Percentiles rank a stretch among this genome's conserved stretches.
Conservation (phyloP, 805 yeast species). For the Debaryomyces tyrocola region DNA sequence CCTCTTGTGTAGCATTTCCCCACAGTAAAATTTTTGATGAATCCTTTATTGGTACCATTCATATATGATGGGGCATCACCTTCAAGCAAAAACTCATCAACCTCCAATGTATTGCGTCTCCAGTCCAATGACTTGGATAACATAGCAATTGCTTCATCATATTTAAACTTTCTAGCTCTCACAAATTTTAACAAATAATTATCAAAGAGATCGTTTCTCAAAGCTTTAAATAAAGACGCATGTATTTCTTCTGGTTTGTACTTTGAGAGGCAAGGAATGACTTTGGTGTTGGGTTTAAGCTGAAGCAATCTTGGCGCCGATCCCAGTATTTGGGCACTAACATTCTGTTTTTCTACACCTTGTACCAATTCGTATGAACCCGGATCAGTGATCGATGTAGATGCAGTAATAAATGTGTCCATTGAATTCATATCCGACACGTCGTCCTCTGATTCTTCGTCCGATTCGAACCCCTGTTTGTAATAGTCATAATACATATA, state of each 20-base stretch:
- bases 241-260: slow-evolving; percentile 53
- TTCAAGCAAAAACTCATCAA: slow-evolving; percentile 59
- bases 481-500: slow-evolving; percentile 21
- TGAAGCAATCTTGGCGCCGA: not conserved
- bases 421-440: slow-evolving; percentile 23
- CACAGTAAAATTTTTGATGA: slow-evolving; percentile 54
- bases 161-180: slow-evolving; percentile 85
- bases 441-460: slow-evolving; percentile 14
- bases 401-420: slow-evolving; percentile 35
- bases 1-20: slow-evolving; percentile 80
- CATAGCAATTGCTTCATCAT: slow-evolving; percentile 69
- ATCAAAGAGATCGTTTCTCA: slow-evolving; percentile 79
- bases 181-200: slow-evolving; percentile 71
- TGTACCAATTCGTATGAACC: not conserved
- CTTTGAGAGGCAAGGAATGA: slow-evolving; percentile 51
- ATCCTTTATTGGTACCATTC: slow-evolving; percentile 40
- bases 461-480: slow-evolving; percentile 12
- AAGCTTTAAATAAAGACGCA: slow-evolving; percentile 39
- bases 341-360: not conserved
- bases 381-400: slow-evolving; percentile 18
- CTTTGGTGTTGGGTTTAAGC: slow-evolving; percentile 25
- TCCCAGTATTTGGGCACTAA: not conserved
- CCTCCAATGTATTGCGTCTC: slow-evolving; percentile 63
- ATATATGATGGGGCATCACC: slow-evolving; percentile 70
- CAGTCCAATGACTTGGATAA: slow-evolving; percentile 70